Evolutionary conservation across 768 basidiomycete species (phyloP).

Genomic region (Mycena polygramma): DNA sequence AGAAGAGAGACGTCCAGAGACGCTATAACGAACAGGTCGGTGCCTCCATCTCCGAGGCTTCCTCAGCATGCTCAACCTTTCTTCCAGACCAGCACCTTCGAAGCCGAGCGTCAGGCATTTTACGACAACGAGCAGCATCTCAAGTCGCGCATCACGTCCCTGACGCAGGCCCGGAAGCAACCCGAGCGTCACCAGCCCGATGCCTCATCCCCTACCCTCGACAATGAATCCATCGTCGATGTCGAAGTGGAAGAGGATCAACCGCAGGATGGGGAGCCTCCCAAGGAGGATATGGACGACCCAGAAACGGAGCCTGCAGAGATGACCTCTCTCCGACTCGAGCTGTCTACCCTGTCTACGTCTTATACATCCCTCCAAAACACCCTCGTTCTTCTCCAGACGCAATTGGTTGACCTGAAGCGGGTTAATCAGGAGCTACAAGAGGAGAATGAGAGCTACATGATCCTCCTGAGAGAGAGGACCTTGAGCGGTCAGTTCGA

Average conservation of each 20-base stretch:
- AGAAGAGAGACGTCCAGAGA: conserved; percentile 85
- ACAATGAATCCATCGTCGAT: conserved; percentile 58
- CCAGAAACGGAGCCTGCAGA: conserved; percentile 86
- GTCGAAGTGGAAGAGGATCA: conserved; percentile 52
- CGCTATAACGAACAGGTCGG: conserved; percentile 91
- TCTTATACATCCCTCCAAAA: conserved; percentile 88
- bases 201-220: conserved; percentile 47
- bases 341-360: conserved; percentile 88
- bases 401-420: conserved; percentile 89
- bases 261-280: conserved; percentile 39
- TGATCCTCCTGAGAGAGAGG: conserved; percentile 91
- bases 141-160: conserved; percentile 89
- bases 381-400: conserved; percentile 86
- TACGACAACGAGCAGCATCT: conserved; percentile 96
- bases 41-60: conserved; percentile 22
- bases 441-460: conserved; percentile 98
- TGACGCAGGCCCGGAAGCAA: conserved; percentile 75
- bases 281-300: conserved; percentile 67
- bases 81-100: conserved; percentile 84
- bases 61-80: conserved; percentile 32
- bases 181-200: conserved; percentile 46
- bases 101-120: conserved; percentile 92
- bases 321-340: conserved; percentile 85
- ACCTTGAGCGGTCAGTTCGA: conserved; percentile 93
- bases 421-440: conserved; percentile 89